phyloP scores from a whole-genome alignment of 305 asterid species.

The Solanum chacoense region DNA sequence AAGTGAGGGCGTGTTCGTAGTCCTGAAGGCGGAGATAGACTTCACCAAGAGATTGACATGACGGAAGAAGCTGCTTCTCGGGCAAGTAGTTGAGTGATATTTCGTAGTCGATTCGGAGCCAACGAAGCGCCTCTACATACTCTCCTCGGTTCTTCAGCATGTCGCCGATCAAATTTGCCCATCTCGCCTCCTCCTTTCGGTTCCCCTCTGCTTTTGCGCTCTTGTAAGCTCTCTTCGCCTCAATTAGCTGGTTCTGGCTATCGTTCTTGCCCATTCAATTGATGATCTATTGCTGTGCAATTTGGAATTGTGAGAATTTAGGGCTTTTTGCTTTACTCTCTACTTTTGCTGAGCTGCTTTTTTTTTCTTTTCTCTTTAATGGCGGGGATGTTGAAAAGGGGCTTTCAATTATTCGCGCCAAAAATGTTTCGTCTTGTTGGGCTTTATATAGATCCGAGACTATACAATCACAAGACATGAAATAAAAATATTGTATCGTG shows the following conservation, averaged over 20 bases:
- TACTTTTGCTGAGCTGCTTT: neutral
- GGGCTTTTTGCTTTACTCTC: neutral
- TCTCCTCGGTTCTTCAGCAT: constrained; percentile 79
- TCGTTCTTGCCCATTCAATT: constrained; percentile 35
- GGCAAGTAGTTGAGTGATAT: constrained; percentile 47
- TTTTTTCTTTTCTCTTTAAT: neutral
- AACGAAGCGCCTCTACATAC: constrained; percentile 74
- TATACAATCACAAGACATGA: neutral
- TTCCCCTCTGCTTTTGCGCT: constrained; percentile 56
- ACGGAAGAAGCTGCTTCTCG: constrained; percentile 64
- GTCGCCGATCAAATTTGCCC: constrained; percentile 87
- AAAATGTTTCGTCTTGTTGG: neutral
- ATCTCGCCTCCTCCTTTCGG: constrained; percentile 87
- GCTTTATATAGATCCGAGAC: neutral
- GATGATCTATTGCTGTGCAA: neutral
- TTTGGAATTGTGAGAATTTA: neutral
- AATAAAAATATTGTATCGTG: neutral
- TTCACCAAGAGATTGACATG: constrained; percentile 98
- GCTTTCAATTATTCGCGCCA: neutral
- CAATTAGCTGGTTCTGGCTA: constrained; percentile 36
- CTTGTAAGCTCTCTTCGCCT: constrained; percentile 52
- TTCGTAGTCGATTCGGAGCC: constrained; percentile 84
- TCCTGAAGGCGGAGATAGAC: constrained; percentile 60
- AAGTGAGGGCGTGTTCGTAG: constrained; percentile 49
- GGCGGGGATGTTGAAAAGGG: neutral